Conservation (phyloP, 345 rosid genomes). For the Fremontodendron californicum region DNA sequence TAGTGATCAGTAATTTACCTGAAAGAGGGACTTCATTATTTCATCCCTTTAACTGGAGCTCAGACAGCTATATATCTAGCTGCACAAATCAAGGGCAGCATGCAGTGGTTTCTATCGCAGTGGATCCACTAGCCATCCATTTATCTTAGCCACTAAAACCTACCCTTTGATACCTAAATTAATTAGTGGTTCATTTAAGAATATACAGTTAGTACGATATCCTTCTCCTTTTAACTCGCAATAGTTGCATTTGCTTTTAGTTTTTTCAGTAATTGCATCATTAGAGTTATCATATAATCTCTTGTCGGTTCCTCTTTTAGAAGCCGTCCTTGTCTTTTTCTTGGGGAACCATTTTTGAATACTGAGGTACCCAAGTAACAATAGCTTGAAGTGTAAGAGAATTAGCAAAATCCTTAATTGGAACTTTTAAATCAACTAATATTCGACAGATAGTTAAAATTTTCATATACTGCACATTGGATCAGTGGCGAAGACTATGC, state of each 20-base stretch:
- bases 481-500: neutral
- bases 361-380: neutral
- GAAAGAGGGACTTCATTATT: neutral
- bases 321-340: no score
- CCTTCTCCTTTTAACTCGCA: neutral
- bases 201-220: neutral
- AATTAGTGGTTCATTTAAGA: neutral
- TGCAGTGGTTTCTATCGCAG: neutral
- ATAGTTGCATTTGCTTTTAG: neutral
- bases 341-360: no score
- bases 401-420: neutral
- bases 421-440: neutral
- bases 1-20: neutral
- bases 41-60: neutral
- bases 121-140: neutral
- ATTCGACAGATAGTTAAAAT: neutral
- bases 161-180: neutral
- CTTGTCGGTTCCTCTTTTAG: no score
- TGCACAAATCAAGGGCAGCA: neutral
- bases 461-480: neutral
- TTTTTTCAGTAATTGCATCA: no score
- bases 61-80: neutral
- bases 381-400: neutral
- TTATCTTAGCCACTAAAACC: neutral
- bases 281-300: no score